These are phyloP conservation scores for Phytophthora fragariae DNA, from an alignment of 352 stramenopile species.

Conservation along the genomic window DNA sequence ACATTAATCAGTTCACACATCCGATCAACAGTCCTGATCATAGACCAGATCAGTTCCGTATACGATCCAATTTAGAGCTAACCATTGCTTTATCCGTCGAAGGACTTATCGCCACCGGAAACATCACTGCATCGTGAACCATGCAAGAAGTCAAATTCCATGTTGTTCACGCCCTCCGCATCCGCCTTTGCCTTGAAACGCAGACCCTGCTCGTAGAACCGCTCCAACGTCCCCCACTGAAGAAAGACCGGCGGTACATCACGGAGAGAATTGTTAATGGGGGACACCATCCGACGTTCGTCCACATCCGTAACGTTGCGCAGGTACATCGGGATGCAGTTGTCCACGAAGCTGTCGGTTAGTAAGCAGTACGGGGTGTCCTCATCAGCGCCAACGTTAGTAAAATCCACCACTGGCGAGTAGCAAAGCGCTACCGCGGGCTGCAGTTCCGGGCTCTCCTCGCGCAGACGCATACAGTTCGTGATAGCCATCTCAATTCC, in stretches of 20 bases:
- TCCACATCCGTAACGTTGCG: conserved; percentile 14
- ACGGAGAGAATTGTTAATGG: conserved; percentile 19
- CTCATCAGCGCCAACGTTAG: neutral
- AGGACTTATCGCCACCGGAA: conserved; percentile 14
- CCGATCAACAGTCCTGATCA: too few species aligned
- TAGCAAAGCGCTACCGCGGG: conserved; percentile 27
- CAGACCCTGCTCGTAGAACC: conserved; percentile 14
- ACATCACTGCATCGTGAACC: conserved; percentile 27
- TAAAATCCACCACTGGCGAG: conserved; percentile 25
- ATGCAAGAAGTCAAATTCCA: conserved; percentile 28
- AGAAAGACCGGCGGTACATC: conserved; percentile 22
- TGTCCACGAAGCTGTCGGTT: conserved; percentile 9
- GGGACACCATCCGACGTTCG: conserved; percentile 17
- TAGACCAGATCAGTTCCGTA: too few species aligned
- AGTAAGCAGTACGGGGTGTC: conserved; percentile 15
- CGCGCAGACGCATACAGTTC: conserved; percentile 30
- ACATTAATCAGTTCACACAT: too few species aligned
- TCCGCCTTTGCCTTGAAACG: conserved; percentile 24
- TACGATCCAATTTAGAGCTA: too few species aligned
- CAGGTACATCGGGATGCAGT: conserved; percentile 12
- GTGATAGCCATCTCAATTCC: conserved; percentile 40
- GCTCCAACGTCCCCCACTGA: conserved; percentile 16
- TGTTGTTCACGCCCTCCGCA: conserved; percentile 22
- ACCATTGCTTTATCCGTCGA: conserved; percentile 5
- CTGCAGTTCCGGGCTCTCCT: conserved; percentile 17